Evolutionary conservation across 1,139 yeast genomes (phyloP).

Genomic region (Taiozyma sp.): DNA sequence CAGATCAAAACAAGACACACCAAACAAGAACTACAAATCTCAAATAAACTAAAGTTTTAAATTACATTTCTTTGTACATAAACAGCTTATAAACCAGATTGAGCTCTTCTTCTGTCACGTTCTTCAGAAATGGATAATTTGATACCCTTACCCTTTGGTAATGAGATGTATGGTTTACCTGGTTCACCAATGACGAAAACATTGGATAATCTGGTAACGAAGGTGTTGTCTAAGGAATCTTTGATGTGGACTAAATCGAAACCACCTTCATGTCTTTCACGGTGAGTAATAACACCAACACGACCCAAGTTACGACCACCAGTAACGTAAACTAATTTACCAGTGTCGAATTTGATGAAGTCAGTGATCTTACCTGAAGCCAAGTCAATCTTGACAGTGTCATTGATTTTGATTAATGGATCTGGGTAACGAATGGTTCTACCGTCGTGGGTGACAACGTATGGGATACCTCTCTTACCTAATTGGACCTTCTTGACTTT

Average conservation of each 20-base stretch:
- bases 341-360: conserved; percentile 91
- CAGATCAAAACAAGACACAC: no score
- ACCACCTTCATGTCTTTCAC: conserved; percentile 99
- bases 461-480: conserved; percentile 98
- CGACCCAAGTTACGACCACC: conserved; percentile 99
- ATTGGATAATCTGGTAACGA: conserved; percentile 96
- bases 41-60: neutral
- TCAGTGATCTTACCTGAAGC: conserved; percentile 93
- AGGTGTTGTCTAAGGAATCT: conserved; percentile 95
- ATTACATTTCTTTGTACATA: neutral
- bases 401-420: conserved; percentile 93
- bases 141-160: conserved; percentile 99
- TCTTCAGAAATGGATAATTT: conserved; percentile 97
- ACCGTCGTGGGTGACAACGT: conserved; percentile 98
- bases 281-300: conserved; percentile 96
- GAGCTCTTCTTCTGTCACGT: conserved; percentile 98
- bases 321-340: conserved; percentile 94
- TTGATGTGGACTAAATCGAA: conserved; percentile 98
- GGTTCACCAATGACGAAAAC: conserved; percentile 98
- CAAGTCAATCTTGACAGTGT: conserved; percentile 93
- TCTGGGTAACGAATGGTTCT: conserved; percentile 99
- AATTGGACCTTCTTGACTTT: conserved; percentile 97
- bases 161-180: conserved; percentile 93
- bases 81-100: conserved; percentile 28
- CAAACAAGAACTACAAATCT: neutral